Evolutionary conservation across 2,329 filamentous ascomycete species (phyloP), one percentile per base, ranked within the genome.

Genomic region (Ciborinia camelliae): DNA sequence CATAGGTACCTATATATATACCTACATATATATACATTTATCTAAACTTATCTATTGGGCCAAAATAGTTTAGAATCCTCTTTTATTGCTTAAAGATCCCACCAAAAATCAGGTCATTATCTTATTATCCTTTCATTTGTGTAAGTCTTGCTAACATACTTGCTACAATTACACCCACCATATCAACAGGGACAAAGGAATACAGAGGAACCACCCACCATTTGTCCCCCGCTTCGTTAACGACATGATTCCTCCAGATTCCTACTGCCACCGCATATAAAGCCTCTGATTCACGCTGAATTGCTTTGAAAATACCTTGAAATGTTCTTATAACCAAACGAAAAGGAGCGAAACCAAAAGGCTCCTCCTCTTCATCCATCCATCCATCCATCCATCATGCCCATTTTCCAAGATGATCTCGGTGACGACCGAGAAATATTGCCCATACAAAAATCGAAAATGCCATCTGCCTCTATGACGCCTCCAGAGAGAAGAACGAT

Each of bases 361-460:
- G 61, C 52, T 58, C 60, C 52, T n/a, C n/a, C n/a, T n/a, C 47
- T 59, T 26, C 30, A 59, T 32, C 32, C 41, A 59, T 71, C 58
- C 15, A 37, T 30, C 20, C 26, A 57, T 70, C 58, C 10, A 39
- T 61, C 10, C 62, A 70, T 74, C 69, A 87, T 87, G 85, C 84
- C 84, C 69, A 85, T 85, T 73, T 86, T 84, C 71, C 82, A 83
- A 70, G 79, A 82, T 73, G 79, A 84, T 70, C 72, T 81, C 71
- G 78, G 79, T 58, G 76, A 76, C 37, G 63, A 63, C 67, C 68
- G 55, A 58, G 61, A 61, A 45, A 65, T 66, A 57, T 68, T 65
- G 48, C 69, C 68, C 28, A 62, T 67, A 41, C 43, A 66, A 26
- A 69, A 66, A 50, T 62, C 68, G 45, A 59, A 69, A 12, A 68